Percentiles rank a stretch among this genome's conserved stretches.
Conservation (phyloP, 2,329 filamentous ascomycete genomes). For the Diaporthe citri region DNA sequence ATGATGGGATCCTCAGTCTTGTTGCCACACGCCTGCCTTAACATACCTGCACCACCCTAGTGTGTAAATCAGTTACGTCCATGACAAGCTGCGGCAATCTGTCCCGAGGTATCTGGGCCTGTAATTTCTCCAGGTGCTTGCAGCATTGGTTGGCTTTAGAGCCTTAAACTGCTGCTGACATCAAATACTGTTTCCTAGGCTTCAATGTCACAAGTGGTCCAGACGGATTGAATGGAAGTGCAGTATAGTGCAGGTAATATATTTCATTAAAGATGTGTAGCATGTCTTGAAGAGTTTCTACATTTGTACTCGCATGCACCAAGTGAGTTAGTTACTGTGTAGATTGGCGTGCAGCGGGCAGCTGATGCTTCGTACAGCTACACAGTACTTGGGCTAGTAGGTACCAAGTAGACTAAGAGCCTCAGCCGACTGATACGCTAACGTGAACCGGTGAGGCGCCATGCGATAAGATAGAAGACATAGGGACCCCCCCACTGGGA, state of each 20-base stretch:
- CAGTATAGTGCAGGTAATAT: not conserved
- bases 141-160: not conserved
- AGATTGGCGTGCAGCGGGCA: not conserved
- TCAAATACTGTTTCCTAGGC: not conserved
- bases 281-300: not conserved
- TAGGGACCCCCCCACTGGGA: slow-evolving; percentile 24
- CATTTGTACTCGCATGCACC: not conserved
- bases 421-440: slow-evolving; percentile 22
- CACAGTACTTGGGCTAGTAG: not conserved
- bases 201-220: not conserved
- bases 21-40: not conserved
- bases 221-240: not conserved
- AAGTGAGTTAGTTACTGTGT: not conserved
- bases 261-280: not conserved
- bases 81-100: not conserved
- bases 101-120: not conserved
- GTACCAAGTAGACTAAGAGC: slow-evolving; percentile 5
- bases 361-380: not conserved
- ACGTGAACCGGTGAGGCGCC: slow-evolving; percentile 29
- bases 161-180: not conserved
- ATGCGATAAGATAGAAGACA: slow-evolving; percentile 30
- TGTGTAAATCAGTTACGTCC: not conserved
- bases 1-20: not conserved
- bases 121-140: not conserved
- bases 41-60: not conserved